Evolutionary conservation across 192 early-diverging fungal species (phyloP).

Genomic region (Polychytrium aggregatum): DNA sequence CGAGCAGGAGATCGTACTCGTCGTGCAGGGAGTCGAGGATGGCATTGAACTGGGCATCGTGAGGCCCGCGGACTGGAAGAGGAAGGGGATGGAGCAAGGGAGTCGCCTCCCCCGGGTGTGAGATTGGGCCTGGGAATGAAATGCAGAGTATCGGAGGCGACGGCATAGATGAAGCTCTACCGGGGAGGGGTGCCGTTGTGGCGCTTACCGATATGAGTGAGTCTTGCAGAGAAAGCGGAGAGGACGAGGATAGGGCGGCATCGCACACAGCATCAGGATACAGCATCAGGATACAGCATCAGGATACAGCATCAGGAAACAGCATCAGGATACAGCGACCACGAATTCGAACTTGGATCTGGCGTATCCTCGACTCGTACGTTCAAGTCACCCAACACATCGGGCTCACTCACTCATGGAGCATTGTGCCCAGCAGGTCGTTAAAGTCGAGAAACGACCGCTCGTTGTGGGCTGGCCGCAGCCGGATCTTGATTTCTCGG

Average conservation of each 20-base stretch:
- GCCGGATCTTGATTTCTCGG: slow-evolving; percentile 49
- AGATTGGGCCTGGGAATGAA: too few relatives aligned
- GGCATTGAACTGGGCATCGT: slow-evolving; percentile 57
- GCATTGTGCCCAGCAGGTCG: slow-evolving; percentile 60
- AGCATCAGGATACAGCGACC: too few relatives aligned
- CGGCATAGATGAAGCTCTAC: too few relatives aligned
- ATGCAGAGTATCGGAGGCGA: too few relatives aligned
- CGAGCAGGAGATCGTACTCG: slow-evolving; percentile 47
- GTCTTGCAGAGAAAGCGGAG: neutral
- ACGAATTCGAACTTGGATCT: too few relatives aligned
- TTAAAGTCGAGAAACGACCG: slow-evolving; percentile 45
- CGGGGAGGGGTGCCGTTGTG: too few relatives aligned
- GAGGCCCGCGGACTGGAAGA: slow-evolving; percentile 39
- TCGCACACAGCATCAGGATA: neutral
- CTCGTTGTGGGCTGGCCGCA: slow-evolving; percentile 43
- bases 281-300: too few relatives aligned
- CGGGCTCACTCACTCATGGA: slow-evolving; percentile 48
- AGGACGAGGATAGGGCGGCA: neutral
- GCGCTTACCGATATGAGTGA: slow-evolving; percentile 24
- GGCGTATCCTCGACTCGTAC: neutral
- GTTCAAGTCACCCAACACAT: neutral
- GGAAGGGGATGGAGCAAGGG: too few relatives aligned
- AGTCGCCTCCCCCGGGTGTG: too few relatives aligned
- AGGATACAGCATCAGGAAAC: too few relatives aligned
- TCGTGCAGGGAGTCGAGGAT: slow-evolving; percentile 38